Base-by-base conservation (phyloP, 2,329 filamentous ascomycete species). In the Coniochaeta prunicola region DNA sequence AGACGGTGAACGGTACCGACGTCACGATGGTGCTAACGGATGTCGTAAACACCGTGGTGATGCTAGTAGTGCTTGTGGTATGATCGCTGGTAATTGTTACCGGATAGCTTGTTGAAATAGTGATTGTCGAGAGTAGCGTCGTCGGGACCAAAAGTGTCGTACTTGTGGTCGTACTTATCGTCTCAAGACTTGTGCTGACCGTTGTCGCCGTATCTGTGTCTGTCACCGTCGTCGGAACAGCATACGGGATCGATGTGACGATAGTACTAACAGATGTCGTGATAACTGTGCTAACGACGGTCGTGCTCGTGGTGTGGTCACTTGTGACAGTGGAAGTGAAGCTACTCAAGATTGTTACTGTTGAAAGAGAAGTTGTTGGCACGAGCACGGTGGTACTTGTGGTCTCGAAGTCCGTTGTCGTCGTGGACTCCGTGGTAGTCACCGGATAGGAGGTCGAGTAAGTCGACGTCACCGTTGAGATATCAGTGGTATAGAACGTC, bases 401-500 rank as follows among this genome's bases (percentile, higher is more conserved):
- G 10, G 45, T 50, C 45, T 24, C 19, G 19, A 24, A 15, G 9
- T 24, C 26, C 45, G 45, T 50, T 31, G 58, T 60, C 1, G 60
- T 64, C 57, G 56, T 40, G 54, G 59, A 63, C 19, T 59, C 58
- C 10, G 62, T 61, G 10, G 57, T 60, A 42, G 57, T 65, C 19
- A 59, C 60, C 7, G 56, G 61, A 15, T 63, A 60, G 13, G 60
- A 61, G 12, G 59, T 62, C 13, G 62, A 62, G 36, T 61, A 57
- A 1, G 63, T 65, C 9, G 36, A 38, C 6, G 36, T 38, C 9
- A 38, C 36, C 15, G 36, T 38, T 10, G 59, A 59, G n/a, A 59
- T 54, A 19, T 59, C 19, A 10, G 66, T 67, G 19, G 63, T 63
- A 48, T 60, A 67, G 17, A 66, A 59, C 3, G 61, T 65, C n/a